Evolutionary conservation across 1,284 basidiomycete species (phyloP), one percentile per base, ranked within the genome.

Genomic region (Termitomyces sp.): DNA sequence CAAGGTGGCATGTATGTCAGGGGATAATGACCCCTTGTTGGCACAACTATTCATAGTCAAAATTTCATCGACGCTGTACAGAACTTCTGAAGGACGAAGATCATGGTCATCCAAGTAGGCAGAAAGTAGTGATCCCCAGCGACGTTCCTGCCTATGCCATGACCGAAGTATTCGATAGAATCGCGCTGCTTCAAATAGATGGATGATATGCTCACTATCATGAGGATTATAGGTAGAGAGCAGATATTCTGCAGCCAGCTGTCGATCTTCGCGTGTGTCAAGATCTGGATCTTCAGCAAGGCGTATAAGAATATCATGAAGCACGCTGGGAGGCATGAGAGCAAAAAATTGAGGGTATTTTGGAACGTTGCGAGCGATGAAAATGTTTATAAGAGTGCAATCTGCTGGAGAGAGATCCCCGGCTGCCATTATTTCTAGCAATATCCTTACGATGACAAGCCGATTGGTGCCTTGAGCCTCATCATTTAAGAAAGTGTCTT

Each of bases 161-260:
- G 82, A 77, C 31, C 92, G 84, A 21, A 99, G 74, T 57, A 99
- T 95, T 42, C 93, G 84, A 69, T 86, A 94, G 72, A 99, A 99
- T 0, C 89, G 84, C 1, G 96, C 95, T 15, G 76, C 64, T 65
- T 92, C 84, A 64, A 99, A 95, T 1, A 90, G 71, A 8, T 68
- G 67, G 30, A 90, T 70, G 59, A 96, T 79, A 13, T 76, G 74
- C 19, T 89, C 86, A 60, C 78, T 79, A 55, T 94, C 86, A 55
- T 87, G 82, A 0, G 94, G 94, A 36, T 84, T 92, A 68, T 98
- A 97, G 0, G 83, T 83, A 0, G 96, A 98, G 4, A 99, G 78
- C n/a, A 99, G 81, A 68, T 88, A 98, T 71, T 99, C 97, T 2
- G 88, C 86, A 0, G 96, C 97, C 2, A 99, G 81, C 66, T 99